A percentile compares a stretch with the other conserved stretches of the same genome.
These are phyloP conservation scores for Plasmodium inui DNA, from an alignment of 169 alveolate species.

Conservation along the genomic window DNA sequence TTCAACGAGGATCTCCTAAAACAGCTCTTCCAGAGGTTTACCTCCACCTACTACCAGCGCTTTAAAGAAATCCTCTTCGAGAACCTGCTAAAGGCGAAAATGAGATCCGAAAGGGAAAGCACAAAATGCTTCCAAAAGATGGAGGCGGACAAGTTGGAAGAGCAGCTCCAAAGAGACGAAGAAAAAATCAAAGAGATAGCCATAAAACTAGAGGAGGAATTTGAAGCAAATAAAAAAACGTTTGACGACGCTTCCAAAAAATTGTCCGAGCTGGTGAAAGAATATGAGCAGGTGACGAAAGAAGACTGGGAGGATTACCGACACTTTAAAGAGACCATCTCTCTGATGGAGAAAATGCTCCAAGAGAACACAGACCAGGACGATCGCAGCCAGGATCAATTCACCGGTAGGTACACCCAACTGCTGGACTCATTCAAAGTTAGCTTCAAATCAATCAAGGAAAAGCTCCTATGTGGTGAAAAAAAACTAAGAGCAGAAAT, in stretches of 20 bases:
- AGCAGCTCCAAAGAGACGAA: background rate
- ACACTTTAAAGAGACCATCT: background rate
- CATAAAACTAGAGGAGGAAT: background rate
- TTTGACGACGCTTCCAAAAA: constrained; percentile 3
- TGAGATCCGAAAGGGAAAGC: background rate
- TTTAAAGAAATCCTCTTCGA: constrained; percentile 5
- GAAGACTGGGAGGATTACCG: background rate
- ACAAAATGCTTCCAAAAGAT: constrained; percentile 6
- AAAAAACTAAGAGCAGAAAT: constrained; percentile 28
- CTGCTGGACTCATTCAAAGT: constrained; percentile 2
- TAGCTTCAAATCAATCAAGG: background rate
- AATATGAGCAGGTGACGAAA: background rate
- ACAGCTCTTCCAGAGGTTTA: background rate
- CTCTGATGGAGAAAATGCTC: background rate
- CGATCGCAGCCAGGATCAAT: background rate
- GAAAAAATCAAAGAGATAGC: background rate
- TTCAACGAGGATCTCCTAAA: constrained; percentile 2
- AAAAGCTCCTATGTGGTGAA: constrained; percentile 14
- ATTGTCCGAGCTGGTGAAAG: constrained; percentile 10
- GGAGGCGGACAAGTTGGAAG: background rate
- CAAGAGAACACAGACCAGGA: background rate
- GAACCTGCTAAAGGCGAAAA: constrained; percentile 29
- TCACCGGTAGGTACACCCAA: background rate
- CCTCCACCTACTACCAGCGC: background rate
- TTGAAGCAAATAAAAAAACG: constrained; percentile 36